phyloP scores from a whole-genome alignment of 2,329 filamentous ascomycete genomes.

The Phialophora tarda region DNA sequence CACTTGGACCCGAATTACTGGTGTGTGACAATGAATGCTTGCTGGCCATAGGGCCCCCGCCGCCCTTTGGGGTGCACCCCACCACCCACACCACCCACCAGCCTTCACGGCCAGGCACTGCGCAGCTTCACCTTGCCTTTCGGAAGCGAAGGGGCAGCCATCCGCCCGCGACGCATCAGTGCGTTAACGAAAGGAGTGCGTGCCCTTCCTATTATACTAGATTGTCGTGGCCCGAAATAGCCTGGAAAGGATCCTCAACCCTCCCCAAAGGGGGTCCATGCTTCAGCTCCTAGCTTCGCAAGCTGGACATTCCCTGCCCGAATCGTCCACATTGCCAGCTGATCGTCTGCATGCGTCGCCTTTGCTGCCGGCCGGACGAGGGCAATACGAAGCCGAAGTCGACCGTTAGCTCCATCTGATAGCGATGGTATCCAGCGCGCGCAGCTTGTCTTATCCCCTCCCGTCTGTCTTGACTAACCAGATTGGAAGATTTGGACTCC shows the following conservation, averaged over 20 bases:
- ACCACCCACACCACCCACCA: conserved; percentile 11
- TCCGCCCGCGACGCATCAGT: conserved; percentile 6
- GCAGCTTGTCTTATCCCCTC: conserved; percentile 2
- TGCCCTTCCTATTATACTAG: neutral
- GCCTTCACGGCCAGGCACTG: conserved; percentile 4
- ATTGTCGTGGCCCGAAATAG: conserved; percentile 18
- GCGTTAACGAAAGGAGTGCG: neutral
- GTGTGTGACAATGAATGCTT: conserved; percentile 15
- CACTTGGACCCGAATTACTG: conserved; percentile 16
- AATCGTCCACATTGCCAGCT: conserved; percentile 2
- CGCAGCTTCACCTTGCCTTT: conserved; percentile 14
- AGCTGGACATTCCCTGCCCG: conserved; percentile 11
- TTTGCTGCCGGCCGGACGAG: neutral
- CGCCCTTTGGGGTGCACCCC: conserved; percentile 1
- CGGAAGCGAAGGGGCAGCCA: conserved; percentile 5
- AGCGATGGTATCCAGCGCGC: neutral
- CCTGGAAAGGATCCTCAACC: conserved; percentile 8
- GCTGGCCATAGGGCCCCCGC: neutral
- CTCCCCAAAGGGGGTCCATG: conserved; percentile 10
- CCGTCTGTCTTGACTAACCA: conserved; percentile 8
- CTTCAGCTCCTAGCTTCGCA: conserved; percentile 16
- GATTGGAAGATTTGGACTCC: neutral
- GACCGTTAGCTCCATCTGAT: conserved; percentile 1
- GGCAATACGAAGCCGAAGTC: conserved; percentile 3
- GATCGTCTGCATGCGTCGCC: conserved; percentile 2